These are phyloP conservation scores for Xylariales sp. DNA, from an alignment of 2,329 filamentous ascomycete genomes.

Conservation along the genomic window DNA sequence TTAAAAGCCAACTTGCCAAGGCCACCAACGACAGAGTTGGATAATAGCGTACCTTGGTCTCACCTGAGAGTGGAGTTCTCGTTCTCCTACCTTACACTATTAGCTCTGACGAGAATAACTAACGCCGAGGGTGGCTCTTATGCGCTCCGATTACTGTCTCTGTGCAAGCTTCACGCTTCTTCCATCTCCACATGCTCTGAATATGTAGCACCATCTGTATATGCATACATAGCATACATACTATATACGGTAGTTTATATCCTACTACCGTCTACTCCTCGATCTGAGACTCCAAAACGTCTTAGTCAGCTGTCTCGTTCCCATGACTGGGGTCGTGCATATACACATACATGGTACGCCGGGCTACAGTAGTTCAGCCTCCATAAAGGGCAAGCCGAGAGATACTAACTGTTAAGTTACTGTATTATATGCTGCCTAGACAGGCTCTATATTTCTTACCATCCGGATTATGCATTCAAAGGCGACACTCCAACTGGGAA, in stretches of 20 bases:
- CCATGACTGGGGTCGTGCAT: slow-evolving; percentile 23
- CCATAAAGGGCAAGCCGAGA: slow-evolving; percentile 31
- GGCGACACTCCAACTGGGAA: slow-evolving; percentile 16
- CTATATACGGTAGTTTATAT: slow-evolving; percentile 4
- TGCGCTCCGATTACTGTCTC: neutral
- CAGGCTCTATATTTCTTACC: slow-evolving; percentile 4
- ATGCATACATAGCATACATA: neutral
- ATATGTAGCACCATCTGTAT: slow-evolving; percentile 8
- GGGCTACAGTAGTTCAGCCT: slow-evolving; percentile 21
- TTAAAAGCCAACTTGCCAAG: slow-evolving; percentile 12
- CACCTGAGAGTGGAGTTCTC: slow-evolving; percentile 18
- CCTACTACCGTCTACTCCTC: slow-evolving; percentile 18
- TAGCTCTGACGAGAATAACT: slow-evolving; percentile 14
- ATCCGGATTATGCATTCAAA: slow-evolving; percentile 11
- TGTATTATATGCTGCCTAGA: slow-evolving; percentile 1
- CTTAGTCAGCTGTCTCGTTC: slow-evolving; percentile 32
- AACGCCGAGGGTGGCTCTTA: neutral
- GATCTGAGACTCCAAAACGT: neutral
- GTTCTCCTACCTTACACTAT: slow-evolving; percentile 3
- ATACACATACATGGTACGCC: slow-evolving; percentile 7
- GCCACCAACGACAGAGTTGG: slow-evolving; percentile 9
- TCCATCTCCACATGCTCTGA: slow-evolving; percentile 4
- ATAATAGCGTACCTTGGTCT: slow-evolving; percentile 16
- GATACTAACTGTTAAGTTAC: slow-evolving; percentile 8
- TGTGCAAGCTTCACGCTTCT: neutral